Conservation (phyloP, 2,329 filamentous ascomycete genomes). For the Penicillium sp. region DNA sequence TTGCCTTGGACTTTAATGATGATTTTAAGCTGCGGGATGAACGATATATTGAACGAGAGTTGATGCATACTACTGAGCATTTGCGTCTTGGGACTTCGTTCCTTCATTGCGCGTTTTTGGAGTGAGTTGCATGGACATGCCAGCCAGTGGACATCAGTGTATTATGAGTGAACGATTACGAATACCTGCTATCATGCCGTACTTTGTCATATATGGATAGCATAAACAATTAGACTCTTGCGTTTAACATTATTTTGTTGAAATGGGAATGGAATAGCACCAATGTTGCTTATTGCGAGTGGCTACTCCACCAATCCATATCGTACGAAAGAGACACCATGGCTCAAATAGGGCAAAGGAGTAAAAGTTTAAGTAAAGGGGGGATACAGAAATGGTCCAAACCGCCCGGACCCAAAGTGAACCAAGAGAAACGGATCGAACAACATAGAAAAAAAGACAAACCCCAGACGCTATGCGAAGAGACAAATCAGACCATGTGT, state of each 20-base stretch:
- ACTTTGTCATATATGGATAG: background rate
- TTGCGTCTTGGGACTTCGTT: conserved; percentile 14
- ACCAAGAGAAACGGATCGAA: conserved; percentile 8
- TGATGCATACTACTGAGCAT: conserved; percentile 16
- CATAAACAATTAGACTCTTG: too few species aligned
- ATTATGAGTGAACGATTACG: background rate
- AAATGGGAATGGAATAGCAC: background rate
- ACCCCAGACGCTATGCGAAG: conserved; percentile 45
- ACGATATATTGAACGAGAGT: background rate
- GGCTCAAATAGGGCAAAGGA: background rate
- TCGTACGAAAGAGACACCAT: background rate
- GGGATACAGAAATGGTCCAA: conserved; percentile 22
- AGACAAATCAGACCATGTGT: conserved; percentile 34
- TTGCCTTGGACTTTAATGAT: conserved; percentile 29
- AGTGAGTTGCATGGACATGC: too few species aligned
- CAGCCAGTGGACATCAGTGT: background rate
- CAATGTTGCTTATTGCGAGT: background rate
- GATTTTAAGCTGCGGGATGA: conserved; percentile 24
- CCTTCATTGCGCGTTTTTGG: background rate
- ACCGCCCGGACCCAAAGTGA: conserved; percentile 8
- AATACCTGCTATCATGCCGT: background rate
- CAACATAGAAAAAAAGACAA: conserved; percentile 26
- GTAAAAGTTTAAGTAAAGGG: conserved; percentile 10
- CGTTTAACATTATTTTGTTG: background rate
- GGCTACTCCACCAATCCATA: background rate